Conservation (phyloP, 306 rosid species). For the Morella rubra region DNA sequence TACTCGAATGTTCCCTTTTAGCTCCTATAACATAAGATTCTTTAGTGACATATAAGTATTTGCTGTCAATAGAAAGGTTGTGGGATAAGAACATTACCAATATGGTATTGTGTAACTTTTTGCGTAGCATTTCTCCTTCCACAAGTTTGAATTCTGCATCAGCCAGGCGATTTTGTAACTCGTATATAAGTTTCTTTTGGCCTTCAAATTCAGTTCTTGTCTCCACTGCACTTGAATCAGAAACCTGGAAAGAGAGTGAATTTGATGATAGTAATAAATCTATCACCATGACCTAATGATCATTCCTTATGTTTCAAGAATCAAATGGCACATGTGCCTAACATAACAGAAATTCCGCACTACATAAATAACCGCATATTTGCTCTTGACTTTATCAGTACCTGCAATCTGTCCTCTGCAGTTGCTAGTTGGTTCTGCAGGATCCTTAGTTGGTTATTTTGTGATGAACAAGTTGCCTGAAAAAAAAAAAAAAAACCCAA, state of each 20-base stretch:
- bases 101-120: constrained; percentile 85
- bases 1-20: constrained; percentile 95
- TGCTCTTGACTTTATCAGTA: constrained; percentile 29
- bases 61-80: constrained; percentile 8
- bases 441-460: constrained; percentile 53
- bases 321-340: constrained; percentile 18
- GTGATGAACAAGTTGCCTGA: constrained; percentile 72
- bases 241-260: constrained; percentile 52
- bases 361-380: not conserved
- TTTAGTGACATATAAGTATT: constrained; percentile 13
- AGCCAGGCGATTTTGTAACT: constrained; percentile 64
- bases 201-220: constrained; percentile 76
- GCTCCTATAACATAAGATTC: constrained; percentile 55
- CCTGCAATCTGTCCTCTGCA: constrained; percentile 84
- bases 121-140: constrained; percentile 87
- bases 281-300: constrained; percentile 1
- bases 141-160: constrained; percentile 78
- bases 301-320: not conserved
- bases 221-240: constrained; percentile 69
- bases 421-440: constrained; percentile 52
- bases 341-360: constrained; percentile 5
- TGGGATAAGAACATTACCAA: constrained; percentile 55
- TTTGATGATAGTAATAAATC: constrained; percentile 9
- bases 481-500: constrained; percentile 30
- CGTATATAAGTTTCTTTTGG: constrained; percentile 61